Percentiles rank a stretch among this genome's conserved stretches.
phyloP scores from a whole-genome alignment of 1,284 basidiomycete species.

The Pseudozyma hubeiensis region DNA sequence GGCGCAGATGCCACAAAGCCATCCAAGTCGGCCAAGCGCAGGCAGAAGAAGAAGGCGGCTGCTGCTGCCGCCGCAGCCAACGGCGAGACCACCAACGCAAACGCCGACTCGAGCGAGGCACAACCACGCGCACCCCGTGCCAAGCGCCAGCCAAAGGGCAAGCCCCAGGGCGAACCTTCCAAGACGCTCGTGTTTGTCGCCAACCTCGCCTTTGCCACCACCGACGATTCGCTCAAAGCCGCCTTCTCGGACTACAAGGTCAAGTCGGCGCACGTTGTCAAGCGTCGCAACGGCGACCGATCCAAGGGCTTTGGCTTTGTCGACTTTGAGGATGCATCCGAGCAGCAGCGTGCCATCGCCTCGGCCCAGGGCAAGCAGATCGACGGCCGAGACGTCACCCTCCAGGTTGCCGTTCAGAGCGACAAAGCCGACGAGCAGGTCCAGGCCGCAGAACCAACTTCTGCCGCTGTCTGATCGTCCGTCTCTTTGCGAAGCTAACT shows the following conservation, averaged over 20 bases:
- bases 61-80: conserved; percentile 45
- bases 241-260: conserved; percentile 56
- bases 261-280: conserved; percentile 59
- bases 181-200: conserved; percentile 64
- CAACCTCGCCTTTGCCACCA: conserved; percentile 60
- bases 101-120: conserved; percentile 25
- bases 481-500: neutral
- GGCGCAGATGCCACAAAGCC: conserved; percentile 34
- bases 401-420: conserved; percentile 56
- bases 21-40: conserved; percentile 52
- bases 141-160: conserved; percentile 48
- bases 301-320: conserved; percentile 65
- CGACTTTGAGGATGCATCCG: conserved; percentile 52
- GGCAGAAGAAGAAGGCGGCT: conserved; percentile 51
- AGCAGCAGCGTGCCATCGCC: conserved; percentile 59
- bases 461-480: conserved; percentile 7
- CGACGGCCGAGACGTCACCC: conserved; percentile 51
- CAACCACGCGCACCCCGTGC: conserved; percentile 37
- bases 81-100: conserved; percentile 24
- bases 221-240: conserved; percentile 57
- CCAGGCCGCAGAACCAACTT: conserved; percentile 16
- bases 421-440: conserved; percentile 24
- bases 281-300: conserved; percentile 45
- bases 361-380: conserved; percentile 50
- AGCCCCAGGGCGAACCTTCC: conserved; percentile 57